Evolutionary conservation across 1,139 yeast species (phyloP), one percentile per base, ranked within the genome.

Genomic region (Meyerozyma sp.): DNA sequence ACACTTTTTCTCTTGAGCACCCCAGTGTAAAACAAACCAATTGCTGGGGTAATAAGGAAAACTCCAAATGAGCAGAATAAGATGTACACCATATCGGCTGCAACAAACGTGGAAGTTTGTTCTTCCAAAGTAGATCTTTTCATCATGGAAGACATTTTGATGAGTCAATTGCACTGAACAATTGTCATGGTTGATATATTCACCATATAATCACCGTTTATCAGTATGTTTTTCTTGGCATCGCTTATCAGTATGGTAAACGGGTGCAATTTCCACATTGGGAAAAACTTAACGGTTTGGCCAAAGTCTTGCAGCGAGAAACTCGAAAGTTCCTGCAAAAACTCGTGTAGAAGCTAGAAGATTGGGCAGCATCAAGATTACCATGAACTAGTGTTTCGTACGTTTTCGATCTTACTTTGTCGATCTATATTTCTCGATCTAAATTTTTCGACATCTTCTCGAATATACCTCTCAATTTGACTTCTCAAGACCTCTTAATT

Each of bases 1-100:
- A 67, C 57, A 50, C 63, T 65, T 52, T 71, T 64, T 47, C 69
- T 58, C 45, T 57, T 63, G 36, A 68, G 52, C 2, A 61, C 58
- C 36, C 76, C 75, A 32, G 69, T 68, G 46, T 72, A 72, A 50
- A 69, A 70, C 42, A 72, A 49, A 20, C 73, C 71, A 50, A 72
- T 70, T 25, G 66, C 77, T 2, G 77, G 77, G 1, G 76, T 70
- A 47, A 72, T 63, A 40, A 71, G 63, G 51, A 67, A 62, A 39
- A 72, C 72, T 20, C 68, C 68, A 29, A 70, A 70, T 0, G 76
- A 60, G 44, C 69, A 66, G 45, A 66, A 59, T 56, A 68, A 46
- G 14, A 66, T 61, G 46, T 66, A 68, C 8, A 57, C 70, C 67
- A 68, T 66, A 48, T 68, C 73, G 11, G 62, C 58, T 1, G 62